Percentiles rank a stretch among this genome's conserved stretches.
phyloP scores from a whole-genome alignment of 108 stramenopile species.

The Nitzschia sp. region DNA sequence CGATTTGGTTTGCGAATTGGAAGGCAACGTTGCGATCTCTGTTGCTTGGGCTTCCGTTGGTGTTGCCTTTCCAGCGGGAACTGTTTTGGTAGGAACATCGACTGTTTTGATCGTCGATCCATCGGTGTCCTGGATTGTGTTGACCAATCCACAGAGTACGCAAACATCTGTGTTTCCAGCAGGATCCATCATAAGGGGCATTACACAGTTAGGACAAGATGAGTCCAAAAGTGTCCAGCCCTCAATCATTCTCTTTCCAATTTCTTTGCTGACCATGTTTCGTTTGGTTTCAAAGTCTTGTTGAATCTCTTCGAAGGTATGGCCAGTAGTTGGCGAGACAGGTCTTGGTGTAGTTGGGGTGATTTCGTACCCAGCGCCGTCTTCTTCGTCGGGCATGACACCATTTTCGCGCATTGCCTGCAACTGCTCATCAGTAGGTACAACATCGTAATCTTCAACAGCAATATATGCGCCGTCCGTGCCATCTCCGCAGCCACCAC shows the following conservation, averaged over 20 bases:
- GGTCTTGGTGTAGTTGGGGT: neutral
- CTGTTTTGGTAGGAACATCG: slow-evolving; percentile 8
- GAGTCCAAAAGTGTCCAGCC: slow-evolving; percentile 55
- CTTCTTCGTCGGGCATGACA: slow-evolving; percentile 12
- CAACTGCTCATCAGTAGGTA: neutral
- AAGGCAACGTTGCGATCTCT: neutral
- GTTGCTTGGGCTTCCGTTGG: neutral
- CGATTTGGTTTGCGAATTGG: neutral
- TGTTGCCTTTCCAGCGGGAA: neutral
- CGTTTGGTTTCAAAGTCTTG: slow-evolving; percentile 46
- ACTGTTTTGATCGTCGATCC: slow-evolving; percentile 13
- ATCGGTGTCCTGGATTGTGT: slow-evolving; percentile 8
- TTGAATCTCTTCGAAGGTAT: slow-evolving; percentile 13
- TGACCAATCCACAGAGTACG: slow-evolving; percentile 35
- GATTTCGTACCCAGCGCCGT: slow-evolving; percentile 18
- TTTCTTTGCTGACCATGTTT: slow-evolving; percentile 51
- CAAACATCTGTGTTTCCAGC: slow-evolving; percentile 42
- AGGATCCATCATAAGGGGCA: slow-evolving; percentile 55
- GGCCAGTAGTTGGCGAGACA: neutral
- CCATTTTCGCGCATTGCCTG: neutral
- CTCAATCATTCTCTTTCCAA: slow-evolving; percentile 49
- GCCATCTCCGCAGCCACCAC: slow-evolving; percentile 54
- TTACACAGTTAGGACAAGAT: slow-evolving; percentile 50
- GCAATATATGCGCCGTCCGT: slow-evolving; percentile 46
- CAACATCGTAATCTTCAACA: slow-evolving; percentile 17